phyloP scores from a whole-genome alignment of 169 alveolate species.

The Eimeria praecox region DNA sequence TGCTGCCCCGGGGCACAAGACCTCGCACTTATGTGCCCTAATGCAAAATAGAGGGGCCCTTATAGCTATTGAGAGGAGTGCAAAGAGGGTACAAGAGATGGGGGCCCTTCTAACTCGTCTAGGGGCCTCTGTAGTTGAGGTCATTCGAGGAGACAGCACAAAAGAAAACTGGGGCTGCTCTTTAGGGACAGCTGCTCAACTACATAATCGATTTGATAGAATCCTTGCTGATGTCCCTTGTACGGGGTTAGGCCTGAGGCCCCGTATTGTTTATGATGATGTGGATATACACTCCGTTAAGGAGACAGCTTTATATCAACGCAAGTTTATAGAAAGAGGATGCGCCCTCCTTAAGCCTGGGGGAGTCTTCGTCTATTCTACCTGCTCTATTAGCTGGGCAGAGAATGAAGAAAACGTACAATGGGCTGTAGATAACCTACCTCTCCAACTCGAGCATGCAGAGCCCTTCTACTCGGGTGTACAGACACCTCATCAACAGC shows the following conservation, averaged over 20 bases:
- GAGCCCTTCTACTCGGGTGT: slow-evolving; percentile 38
- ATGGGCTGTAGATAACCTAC: slow-evolving; percentile 62
- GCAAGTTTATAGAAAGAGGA: slow-evolving; percentile 12
- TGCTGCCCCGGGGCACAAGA: slow-evolving; percentile 95
- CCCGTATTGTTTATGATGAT: slow-evolving; percentile 56
- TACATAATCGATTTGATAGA: slow-evolving; percentile 89
- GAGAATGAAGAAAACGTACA: slow-evolving; percentile 59
- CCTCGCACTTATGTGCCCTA: slow-evolving; percentile 75
- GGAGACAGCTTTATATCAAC: slow-evolving; percentile 45
- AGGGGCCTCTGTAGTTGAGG: slow-evolving; percentile 27
- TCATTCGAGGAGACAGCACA: slow-evolving; percentile 66
- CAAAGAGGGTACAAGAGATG: slow-evolving; percentile 28
- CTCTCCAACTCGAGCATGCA: slow-evolving; percentile 40
- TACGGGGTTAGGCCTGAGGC: slow-evolving; percentile 94
- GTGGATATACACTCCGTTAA: not conserved
- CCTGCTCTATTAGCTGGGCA: slow-evolving; percentile 61
- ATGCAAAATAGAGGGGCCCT: slow-evolving; percentile 28
- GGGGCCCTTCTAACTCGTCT: not conserved
- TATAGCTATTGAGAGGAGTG: slow-evolving; percentile 64
- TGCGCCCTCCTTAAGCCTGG: slow-evolving; percentile 47
- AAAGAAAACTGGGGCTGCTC: slow-evolving; percentile 51
- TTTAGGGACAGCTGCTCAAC: not conserved
- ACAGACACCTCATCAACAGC: not conserved
- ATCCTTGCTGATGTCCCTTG: slow-evolving; percentile 97
- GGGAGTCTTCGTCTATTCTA: slow-evolving; percentile 58